Evolutionary conservation across 306 rosid genomes (phyloP).

Genomic region (Pueraria montana): DNA sequence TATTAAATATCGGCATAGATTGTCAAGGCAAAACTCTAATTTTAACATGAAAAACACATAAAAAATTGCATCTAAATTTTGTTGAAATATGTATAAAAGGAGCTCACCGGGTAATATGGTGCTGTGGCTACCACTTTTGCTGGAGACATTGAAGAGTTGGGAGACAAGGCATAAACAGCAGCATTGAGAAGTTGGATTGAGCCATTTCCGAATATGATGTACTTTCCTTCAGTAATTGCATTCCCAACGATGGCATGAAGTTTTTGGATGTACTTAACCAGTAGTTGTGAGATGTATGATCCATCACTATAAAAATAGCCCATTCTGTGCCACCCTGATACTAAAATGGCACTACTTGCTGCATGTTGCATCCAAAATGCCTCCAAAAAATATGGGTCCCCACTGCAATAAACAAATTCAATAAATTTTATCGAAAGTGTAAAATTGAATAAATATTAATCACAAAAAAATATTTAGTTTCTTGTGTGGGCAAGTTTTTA

Average conservation of each 20-base stretch:
- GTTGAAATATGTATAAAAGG: neutral
- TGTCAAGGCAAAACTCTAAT: too few species aligned
- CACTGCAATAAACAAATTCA: slow-evolving; percentile 42
- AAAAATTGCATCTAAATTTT: too few species aligned
- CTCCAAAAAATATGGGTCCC: slow-evolving; percentile 61
- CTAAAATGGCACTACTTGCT: slow-evolving; percentile 52
- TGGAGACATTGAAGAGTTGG: slow-evolving; percentile 16
- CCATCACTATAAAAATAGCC: slow-evolving; percentile 42
- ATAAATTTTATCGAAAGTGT: too few species aligned
- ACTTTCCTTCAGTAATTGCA: slow-evolving; percentile 54
- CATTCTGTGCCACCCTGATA: slow-evolving; percentile 55
- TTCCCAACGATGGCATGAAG: slow-evolving; percentile 55
- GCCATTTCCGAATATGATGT: slow-evolving; percentile 58
- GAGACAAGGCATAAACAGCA: slow-evolving; percentile 57
- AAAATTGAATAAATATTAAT: too few species aligned
- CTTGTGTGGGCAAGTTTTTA: too few species aligned
- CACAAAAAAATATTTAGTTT: too few species aligned
- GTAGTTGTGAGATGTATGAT: slow-evolving; percentile 45
- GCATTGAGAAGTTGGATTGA: slow-evolving; percentile 60
- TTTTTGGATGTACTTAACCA: slow-evolving; percentile 41
- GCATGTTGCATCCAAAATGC: slow-evolving; percentile 63
- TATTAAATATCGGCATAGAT: too few species aligned
- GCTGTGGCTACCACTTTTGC: slow-evolving; percentile 47
- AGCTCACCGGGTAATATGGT: slow-evolving; percentile 27
- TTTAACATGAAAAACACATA: too few species aligned